Conservation (phyloP, 768 basidiomycete species). For the Amanita thiersii region DNA sequence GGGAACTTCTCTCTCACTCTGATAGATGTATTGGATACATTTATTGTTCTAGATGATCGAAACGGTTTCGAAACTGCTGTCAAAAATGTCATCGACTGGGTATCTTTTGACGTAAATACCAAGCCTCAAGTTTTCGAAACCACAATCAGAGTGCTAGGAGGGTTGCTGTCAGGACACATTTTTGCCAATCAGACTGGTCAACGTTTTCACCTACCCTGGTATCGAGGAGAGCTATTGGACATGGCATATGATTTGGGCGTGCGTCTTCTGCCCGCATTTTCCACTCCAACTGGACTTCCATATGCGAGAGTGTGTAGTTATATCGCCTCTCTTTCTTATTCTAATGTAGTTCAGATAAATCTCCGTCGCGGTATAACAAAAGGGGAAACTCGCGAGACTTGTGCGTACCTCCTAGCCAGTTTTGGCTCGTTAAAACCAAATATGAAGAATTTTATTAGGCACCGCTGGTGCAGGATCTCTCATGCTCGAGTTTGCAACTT, state of each 20-base stretch:
- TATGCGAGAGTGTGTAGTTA: conserved; percentile 65
- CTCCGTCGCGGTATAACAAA: conserved; percentile 67
- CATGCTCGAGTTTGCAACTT: conserved; percentile 88
- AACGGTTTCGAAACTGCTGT: conserved; percentile 81
- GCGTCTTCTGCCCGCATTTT: conserved; percentile 84
- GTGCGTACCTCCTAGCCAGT: conserved; percentile 37
- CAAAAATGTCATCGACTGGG: conserved; percentile 69
- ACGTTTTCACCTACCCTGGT: conserved; percentile 78
- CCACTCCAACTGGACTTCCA: conserved; percentile 86
- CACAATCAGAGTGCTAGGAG: conserved; percentile 90
- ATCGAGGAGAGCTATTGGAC: conserved; percentile 67
- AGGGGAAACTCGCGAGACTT: conserved; percentile 79
- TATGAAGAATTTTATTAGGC: conserved; percentile 34
- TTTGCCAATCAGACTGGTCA: conserved; percentile 62
- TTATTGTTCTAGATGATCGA: conserved; percentile 81
- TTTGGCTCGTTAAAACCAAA: neutral
- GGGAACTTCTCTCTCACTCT: conserved; percentile 89
- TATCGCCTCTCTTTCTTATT: conserved; percentile 7
- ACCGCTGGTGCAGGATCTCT: conserved; percentile 91
- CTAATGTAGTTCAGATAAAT: conserved; percentile 51
- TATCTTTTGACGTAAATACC: conserved; percentile 89
- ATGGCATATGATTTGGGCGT: conserved; percentile 85
- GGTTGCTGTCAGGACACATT: conserved; percentile 78
- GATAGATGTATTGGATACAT: conserved; percentile 76
- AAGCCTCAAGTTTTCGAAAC: conserved; percentile 99